Evolutionary conservation across 768 basidiomycete species (phyloP).

Genomic region (Pisolithus sp.): DNA sequence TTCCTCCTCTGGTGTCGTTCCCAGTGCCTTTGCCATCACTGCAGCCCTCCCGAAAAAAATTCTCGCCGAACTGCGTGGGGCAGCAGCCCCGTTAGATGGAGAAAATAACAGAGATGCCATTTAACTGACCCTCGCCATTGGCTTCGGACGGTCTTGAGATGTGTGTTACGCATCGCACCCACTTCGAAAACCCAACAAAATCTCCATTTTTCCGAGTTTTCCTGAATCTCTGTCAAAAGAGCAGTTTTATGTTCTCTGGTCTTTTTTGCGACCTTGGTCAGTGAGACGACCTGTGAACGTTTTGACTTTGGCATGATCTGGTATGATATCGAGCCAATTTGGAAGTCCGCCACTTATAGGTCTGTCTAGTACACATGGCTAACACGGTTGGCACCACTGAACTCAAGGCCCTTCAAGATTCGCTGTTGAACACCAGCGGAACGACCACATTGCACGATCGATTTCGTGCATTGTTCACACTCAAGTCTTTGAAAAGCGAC

Average conservation of each 20-base stretch:
- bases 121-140: conserved; percentile 83
- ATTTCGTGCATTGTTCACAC: conserved; percentile 87
- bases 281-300: conserved; percentile 82
- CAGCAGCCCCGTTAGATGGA: conserved; percentile 5
- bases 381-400: conserved; percentile 27
- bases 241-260: conserved; percentile 85
- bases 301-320: conserved; percentile 80
- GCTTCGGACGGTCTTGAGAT: conserved; percentile 88
- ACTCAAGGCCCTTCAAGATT: conserved; percentile 62
- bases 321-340: conserved; percentile 22
- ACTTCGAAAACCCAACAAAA: conserved; percentile 96
- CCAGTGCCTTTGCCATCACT: conserved; percentile 95
- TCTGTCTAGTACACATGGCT: conserved; percentile 13
- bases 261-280: conserved; percentile 94
- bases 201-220: conserved; percentile 80
- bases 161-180: conserved; percentile 91
- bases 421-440: conserved; percentile 71
- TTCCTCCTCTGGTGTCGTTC: conserved; percentile 81
- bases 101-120: neutral
- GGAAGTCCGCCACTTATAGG: conserved; percentile 42
- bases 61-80: conserved; percentile 62
- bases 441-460: conserved; percentile 75
- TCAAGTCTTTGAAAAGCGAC: conserved; percentile 76
- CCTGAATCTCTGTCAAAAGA: conserved; percentile 81
- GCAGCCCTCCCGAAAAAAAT: conserved; percentile 83